Conservation (phyloP, 768 basidiomycete genomes). For the Podaxis rugospora region DNA sequence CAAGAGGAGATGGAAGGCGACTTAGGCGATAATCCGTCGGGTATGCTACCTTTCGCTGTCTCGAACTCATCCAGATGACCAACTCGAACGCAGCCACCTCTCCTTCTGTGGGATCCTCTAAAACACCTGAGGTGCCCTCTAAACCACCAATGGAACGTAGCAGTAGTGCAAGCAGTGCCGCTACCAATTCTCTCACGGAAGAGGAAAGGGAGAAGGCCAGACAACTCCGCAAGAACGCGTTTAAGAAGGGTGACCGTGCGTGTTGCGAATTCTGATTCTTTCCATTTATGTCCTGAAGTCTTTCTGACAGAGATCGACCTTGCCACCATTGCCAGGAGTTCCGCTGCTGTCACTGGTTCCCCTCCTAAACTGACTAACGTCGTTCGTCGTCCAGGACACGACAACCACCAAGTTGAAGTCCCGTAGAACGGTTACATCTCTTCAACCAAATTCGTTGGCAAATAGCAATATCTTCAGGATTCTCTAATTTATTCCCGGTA, state of each 20-base stretch:
- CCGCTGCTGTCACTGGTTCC: slow-evolving; percentile 61
- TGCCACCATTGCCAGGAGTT: slow-evolving; percentile 78
- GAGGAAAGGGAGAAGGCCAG: slow-evolving; percentile 63
- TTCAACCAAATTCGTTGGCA: not conserved
- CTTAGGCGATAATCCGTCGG: not conserved
- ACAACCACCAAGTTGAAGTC: not conserved
- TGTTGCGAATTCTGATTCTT: not conserved
- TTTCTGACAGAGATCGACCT: slow-evolving; percentile 49
- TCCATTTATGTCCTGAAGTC: not conserved
- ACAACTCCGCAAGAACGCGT: slow-evolving; percentile 67
- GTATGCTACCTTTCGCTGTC: not conserved
- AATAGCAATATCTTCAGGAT: not conserved
- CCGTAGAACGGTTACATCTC: not conserved
- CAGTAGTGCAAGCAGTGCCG: slow-evolving; percentile 25
- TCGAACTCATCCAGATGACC: not conserved
- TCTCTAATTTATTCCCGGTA: no score
- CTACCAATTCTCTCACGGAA: slow-evolving; percentile 33
- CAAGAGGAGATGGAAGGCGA: slow-evolving; percentile 23
- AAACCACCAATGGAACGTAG: slow-evolving; percentile 25
- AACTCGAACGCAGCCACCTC: not conserved
- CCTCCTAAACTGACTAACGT: slow-evolving; percentile 24
- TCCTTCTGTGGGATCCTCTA: not conserved
- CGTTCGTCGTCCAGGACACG: not conserved
- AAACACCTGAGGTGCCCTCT: not conserved
- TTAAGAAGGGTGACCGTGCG: slow-evolving; percentile 65